A percentile compares a stretch with the other conserved stretches of the same genome.
Evolutionary conservation across 2,329 filamentous ascomycete genomes (phyloP).

Genomic region (Neopestalotiopsis clavispora): DNA sequence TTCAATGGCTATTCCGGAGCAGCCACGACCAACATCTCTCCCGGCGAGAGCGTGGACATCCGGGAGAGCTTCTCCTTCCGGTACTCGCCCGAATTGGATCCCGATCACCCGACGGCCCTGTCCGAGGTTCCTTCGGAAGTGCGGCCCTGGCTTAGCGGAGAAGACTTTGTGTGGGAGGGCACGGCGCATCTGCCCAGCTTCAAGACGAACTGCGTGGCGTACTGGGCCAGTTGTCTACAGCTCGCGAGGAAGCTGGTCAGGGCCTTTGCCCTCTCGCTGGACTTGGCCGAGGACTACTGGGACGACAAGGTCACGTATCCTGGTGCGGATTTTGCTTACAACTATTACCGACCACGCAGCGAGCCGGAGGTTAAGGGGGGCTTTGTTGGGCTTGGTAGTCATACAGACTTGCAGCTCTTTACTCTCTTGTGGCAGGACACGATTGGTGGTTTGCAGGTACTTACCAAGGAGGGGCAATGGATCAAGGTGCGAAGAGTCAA

Average conservation of each 20-base stretch:
- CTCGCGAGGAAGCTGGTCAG: constrained; percentile 56
- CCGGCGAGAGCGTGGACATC: constrained; percentile 52
- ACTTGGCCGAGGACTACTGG: constrained; percentile 59
- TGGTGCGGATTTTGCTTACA: constrained; percentile 46
- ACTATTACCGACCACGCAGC: constrained; percentile 43
- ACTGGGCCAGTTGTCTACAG: constrained; percentile 53
- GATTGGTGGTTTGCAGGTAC: constrained; percentile 46
- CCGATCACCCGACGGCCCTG: constrained; percentile 44
- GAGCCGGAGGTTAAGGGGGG: constrained; percentile 27
- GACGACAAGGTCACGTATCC: constrained; percentile 59
- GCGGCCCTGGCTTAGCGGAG: constrained; percentile 45
- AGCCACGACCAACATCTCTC: constrained; percentile 51
- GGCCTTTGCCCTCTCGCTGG: constrained; percentile 59
- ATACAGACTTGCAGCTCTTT: constrained; percentile 59
- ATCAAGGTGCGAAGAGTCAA: constrained; percentile 36
- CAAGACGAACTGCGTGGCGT: constrained; percentile 48
- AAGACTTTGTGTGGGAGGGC: constrained; percentile 58
- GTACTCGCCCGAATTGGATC: constrained; percentile 59
- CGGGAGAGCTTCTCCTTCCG: constrained; percentile 57
- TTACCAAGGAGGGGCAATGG: constrained; percentile 48
- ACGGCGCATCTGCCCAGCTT: constrained; percentile 54
- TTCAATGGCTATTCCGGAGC: constrained; percentile 54
- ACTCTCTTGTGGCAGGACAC: constrained; percentile 55
- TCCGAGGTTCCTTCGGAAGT: constrained; percentile 48
- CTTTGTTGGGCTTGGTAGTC: constrained; percentile 51